These are phyloP conservation scores for Verticillium dahliae DNA, from an alignment of 2,329 filamentous ascomycete genomes.

Conservation along the genomic window DNA sequence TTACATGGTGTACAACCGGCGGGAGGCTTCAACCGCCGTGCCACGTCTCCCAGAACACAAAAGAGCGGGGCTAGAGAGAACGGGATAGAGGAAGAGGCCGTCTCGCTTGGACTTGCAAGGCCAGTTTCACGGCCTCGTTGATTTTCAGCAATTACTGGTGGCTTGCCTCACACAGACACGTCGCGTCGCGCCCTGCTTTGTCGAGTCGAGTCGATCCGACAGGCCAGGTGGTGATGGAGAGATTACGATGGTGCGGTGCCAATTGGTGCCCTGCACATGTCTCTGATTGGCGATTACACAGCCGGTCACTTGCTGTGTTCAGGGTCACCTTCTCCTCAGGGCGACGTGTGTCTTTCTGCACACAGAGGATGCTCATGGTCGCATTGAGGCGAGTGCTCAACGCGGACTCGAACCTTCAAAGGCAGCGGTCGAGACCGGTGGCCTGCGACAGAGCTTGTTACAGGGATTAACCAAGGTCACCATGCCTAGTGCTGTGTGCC, in stretches of 20 bases:
- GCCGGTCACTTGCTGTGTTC: neutral
- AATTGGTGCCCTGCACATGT: neutral
- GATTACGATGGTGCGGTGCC: neutral
- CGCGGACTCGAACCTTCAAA: neutral
- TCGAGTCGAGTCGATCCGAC: neutral
- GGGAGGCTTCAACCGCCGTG: neutral
- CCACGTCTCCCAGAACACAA: neutral
- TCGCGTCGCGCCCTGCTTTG: neutral
- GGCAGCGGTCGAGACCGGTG: neutral
- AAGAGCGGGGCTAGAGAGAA: neutral
- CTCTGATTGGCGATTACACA: neutral
- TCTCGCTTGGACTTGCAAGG: neutral
- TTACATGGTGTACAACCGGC: neutral
- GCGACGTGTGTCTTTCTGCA: neutral
- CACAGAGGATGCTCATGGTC: neutral
- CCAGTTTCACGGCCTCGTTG: no score
- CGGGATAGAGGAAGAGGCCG: neutral
- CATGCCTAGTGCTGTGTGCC: neutral
- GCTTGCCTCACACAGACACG: neutral
- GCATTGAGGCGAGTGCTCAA: neutral
- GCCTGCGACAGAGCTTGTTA: neutral
- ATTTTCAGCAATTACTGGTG: neutral
- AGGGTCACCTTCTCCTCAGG: neutral
- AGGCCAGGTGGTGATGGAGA: neutral
- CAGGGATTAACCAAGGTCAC: neutral